These are phyloP conservation scores for Perkinsus chesapeaki DNA, from an alignment of 169 alveolate genomes.

Conservation along the genomic window DNA sequence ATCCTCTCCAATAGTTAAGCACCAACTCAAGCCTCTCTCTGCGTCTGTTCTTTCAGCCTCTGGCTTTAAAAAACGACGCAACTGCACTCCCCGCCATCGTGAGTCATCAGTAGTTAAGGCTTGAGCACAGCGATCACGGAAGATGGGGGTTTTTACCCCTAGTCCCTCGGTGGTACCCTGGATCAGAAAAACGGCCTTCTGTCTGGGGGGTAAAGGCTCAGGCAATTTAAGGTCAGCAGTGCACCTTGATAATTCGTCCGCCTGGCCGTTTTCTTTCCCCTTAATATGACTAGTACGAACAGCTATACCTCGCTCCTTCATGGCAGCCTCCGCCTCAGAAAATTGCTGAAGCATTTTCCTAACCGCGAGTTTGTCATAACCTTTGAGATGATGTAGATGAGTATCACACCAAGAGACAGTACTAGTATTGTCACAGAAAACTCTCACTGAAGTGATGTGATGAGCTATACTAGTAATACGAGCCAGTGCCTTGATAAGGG, in stretches of 20 bases:
- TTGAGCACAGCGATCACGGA: not conserved
- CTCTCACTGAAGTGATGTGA: no score
- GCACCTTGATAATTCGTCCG: not conserved
- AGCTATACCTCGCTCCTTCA: not conserved
- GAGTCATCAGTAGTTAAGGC: not conserved
- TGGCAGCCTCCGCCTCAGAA: not conserved
- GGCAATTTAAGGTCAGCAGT: not conserved
- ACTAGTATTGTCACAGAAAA: not conserved
- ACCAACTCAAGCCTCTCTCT: not conserved
- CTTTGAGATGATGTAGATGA: not conserved
- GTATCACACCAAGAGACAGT: not conserved
- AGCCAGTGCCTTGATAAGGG: no score
- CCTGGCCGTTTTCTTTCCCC: not conserved
- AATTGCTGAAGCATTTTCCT: not conserved
- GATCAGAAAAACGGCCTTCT: not conserved
- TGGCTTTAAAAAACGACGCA: not conserved
- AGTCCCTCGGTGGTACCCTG: not conserved
- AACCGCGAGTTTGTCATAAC: not conserved
- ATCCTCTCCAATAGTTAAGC: not conserved
- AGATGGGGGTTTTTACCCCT: not conserved
- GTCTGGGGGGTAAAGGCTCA: not conserved
- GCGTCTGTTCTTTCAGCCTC: not conserved
- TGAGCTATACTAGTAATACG: no score
- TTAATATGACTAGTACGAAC: not conserved
- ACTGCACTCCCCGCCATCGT: not conserved